Base-by-base conservation (phyloP, 2,329 filamentous ascomycete genomes). In the Arthroderma sp. region DNA sequence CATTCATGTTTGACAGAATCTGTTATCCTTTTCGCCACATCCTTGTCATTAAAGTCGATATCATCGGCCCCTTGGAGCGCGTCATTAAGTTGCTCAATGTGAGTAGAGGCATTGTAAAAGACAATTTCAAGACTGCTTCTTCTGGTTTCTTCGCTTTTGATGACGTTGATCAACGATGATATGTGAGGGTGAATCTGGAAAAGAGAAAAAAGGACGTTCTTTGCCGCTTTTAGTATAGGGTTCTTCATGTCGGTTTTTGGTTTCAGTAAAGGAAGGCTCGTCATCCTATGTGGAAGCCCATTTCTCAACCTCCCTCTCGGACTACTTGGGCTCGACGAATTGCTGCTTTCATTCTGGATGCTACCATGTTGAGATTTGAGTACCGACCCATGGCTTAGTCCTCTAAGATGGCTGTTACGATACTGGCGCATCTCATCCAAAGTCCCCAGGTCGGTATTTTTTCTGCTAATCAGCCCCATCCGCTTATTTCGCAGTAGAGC, bases 381-480 rank as follows among this genome's bases (percentile, higher is more conserved):
- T 6, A 72, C 65, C 29, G 74, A 76, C 8, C 72, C 73, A 56
- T 78, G 71, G 53, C 74, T 78, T 48, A 75, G 68, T 6, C 72
- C 73, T 40, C 74, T 71, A 47, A 75, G 63, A 58, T 77, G 74
- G 48, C 69, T 71, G 54, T 70, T 68, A 42, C 71, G 68, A 50
- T 72, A 72, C 15, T 68, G 63, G 28, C 65, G 63, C 40, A 66
- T 61, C 54, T 77, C 74, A 46, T 75, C 69, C 30, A 77, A 60
- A 1, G 71, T 69, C 29, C 68, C 67, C 40, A 77, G 59, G 44
- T 74, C 75, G 7, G 68, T 70, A 22, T 71, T 70, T 54, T 77
- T 76, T 54, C 71, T 70, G 38, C 70, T 72, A 31, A 79, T 69
- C 41, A 78, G 71, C 27, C 75, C 77, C 70, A 79, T 78, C 11